Conservation (phyloP, 2,329 filamentous ascomycete species). For the Claviceps pusilla region DNA sequence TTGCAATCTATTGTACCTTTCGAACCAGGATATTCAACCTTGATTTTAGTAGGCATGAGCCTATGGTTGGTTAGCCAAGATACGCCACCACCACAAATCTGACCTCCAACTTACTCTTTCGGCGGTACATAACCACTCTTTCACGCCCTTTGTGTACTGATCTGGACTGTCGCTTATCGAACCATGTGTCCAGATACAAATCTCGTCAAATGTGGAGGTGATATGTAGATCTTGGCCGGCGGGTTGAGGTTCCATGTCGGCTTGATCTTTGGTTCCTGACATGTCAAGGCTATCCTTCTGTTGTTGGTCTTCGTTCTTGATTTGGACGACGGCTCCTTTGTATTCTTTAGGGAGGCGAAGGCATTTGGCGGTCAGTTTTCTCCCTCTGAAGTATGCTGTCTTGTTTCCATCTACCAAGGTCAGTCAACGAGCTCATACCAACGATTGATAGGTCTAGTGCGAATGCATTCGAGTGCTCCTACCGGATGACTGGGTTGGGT, state of each 20-base stretch:
- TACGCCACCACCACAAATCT: neutral
- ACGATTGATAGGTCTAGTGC: neutral
- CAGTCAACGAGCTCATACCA: neutral
- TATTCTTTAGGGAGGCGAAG: constrained; percentile 59
- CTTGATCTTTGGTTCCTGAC: constrained; percentile 16
- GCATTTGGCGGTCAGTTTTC: constrained; percentile 56
- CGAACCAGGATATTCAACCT: neutral
- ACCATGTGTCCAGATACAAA: constrained; percentile 80
- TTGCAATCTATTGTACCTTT: neutral
- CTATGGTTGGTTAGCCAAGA: neutral
- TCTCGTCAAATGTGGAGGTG: constrained; percentile 51
- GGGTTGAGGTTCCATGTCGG: constrained; percentile 13
- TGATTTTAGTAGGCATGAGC: neutral
- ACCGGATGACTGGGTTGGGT: constrained; percentile 35
- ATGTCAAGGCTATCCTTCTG: constrained; percentile 13
- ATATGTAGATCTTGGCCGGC: constrained; percentile 23
- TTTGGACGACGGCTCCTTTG: constrained; percentile 42
- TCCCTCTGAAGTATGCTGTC: constrained; percentile 60
- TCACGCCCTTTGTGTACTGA: constrained; percentile 56
- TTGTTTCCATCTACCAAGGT: constrained; percentile 30
- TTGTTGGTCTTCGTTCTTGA: constrained; percentile 22
- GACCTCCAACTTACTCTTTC: constrained; percentile 35
- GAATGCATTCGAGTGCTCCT: constrained; percentile 11
- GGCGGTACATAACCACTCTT: constrained; percentile 68
- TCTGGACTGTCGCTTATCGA: constrained; percentile 48